Evolutionary conservation across 2,329 filamentous ascomycete genomes (phyloP).

Genomic region (Tolypocladium capitatum): DNA sequence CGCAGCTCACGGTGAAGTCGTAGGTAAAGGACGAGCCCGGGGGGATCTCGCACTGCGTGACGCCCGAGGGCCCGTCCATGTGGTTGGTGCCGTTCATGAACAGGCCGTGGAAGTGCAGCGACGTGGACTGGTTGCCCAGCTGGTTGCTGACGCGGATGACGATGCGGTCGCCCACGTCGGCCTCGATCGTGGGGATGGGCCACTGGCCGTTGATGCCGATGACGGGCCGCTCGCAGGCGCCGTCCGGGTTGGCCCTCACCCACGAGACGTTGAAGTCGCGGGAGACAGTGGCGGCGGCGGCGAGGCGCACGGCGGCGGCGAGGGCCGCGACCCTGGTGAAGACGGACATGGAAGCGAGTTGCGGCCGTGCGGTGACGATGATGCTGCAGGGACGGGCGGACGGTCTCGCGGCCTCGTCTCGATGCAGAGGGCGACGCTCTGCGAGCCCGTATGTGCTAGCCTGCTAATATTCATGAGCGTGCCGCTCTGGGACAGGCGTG

Average conservation of each 20-base stretch:
- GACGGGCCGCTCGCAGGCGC: conserved; percentile 45
- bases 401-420: background rate
- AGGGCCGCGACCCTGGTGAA: conserved; percentile 5
- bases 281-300: conserved; percentile 30
- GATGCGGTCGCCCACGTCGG: conserved; percentile 47
- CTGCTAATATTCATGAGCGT: too few species aligned
- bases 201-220: conserved; percentile 69
- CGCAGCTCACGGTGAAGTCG: conserved; percentile 46
- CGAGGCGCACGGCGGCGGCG: conserved; percentile 8
- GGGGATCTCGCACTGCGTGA: conserved; percentile 54
- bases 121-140: conserved; percentile 49
- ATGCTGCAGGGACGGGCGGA: background rate
- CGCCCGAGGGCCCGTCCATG: conserved; percentile 57
- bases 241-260: conserved; percentile 62
- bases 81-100: conserved; percentile 52
- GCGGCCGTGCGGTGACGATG: background rate
- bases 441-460: background rate
- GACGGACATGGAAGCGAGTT: conserved; percentile 5
- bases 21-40: conserved; percentile 55
- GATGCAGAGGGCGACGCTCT: too few species aligned
- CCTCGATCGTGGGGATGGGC: conserved; percentile 56
- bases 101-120: conserved; percentile 58
- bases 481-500: too few species aligned
- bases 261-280: conserved; percentile 60
- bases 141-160: conserved; percentile 45